phyloP scores from a whole-genome alignment of 441 rosid genomes.

The Pelargonium fulgidum region DNA sequence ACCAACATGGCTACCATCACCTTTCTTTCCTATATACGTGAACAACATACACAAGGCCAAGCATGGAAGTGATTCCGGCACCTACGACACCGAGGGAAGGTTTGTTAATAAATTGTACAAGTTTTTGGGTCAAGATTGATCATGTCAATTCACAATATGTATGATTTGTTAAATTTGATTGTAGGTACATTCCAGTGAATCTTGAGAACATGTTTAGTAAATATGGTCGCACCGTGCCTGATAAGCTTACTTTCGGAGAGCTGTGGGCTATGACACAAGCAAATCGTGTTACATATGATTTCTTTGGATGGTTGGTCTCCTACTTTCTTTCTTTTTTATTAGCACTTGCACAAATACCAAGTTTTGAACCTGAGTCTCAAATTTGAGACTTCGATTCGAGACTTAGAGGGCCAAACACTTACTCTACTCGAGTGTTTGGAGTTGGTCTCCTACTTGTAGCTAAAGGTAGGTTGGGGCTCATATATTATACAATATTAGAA shows the following conservation, averaged over 20 bases:
- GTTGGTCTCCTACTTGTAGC: too few relatives aligned
- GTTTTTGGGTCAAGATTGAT: too few relatives aligned
- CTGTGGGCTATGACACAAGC: conserved; percentile 42
- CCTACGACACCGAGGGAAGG: conserved; percentile 82
- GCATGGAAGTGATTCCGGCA: conserved; percentile 66
- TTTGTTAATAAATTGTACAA: not conserved
- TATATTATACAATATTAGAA: too few relatives aligned
- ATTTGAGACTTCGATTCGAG: too few relatives aligned
- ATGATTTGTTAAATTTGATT: not conserved
- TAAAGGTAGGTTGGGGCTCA: too few relatives aligned
- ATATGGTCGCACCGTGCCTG: conserved; percentile 39
- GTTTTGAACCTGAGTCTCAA: too few relatives aligned
- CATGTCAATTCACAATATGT: too few relatives aligned
- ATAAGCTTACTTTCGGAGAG: conserved; percentile 37
- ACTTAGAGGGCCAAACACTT: too few relatives aligned
- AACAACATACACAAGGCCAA: conserved; percentile 67
- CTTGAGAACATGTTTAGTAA: conserved; percentile 50
- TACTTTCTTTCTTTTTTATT: too few relatives aligned
- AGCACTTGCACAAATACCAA: too few relatives aligned
- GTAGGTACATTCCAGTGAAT: conserved; percentile 43
- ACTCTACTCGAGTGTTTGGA: too few relatives aligned
- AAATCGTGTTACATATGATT: conserved; percentile 31
- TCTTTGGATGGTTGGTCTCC: conserved; percentile 41
- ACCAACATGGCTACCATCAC: not conserved
- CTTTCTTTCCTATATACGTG: conserved; percentile 56